Conservation (phyloP, 345 rosid genomes). For the Rhodamnia rubescens region DNA sequence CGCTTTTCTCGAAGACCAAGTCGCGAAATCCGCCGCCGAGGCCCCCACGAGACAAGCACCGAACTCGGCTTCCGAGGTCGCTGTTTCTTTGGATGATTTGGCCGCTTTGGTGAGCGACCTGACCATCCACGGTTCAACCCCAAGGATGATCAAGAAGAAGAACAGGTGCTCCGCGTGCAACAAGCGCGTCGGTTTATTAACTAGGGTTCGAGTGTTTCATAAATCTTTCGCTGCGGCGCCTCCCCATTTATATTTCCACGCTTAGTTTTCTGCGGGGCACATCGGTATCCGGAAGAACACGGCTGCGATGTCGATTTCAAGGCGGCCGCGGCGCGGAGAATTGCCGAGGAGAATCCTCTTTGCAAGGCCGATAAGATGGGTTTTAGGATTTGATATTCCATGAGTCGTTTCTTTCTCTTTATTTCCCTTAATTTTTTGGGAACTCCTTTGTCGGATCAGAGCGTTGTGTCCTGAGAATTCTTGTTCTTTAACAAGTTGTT, state of each 20-base stretch:
- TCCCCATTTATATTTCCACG: too few relatives aligned
- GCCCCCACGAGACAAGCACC: not conserved
- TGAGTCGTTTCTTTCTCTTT: not conserved
- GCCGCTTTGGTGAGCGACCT: not conserved
- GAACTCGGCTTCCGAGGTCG: not conserved
- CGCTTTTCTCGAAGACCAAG: not conserved
- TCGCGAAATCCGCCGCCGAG: not conserved
- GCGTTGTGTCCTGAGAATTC: not conserved
- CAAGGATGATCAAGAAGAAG: not conserved
- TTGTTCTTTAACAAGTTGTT: not conserved
- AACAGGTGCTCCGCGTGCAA: constrained; percentile 48
- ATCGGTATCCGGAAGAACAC: constrained; percentile 72
- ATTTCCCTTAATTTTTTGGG: not conserved
- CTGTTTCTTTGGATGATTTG: not conserved
- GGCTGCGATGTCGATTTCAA: constrained; percentile 62
- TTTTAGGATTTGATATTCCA: constrained; percentile 29
- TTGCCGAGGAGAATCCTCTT: constrained; percentile 61
- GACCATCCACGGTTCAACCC: not conserved
- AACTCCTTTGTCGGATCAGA: too few relatives aligned
- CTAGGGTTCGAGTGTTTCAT: constrained; percentile 66
- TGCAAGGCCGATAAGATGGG: constrained; percentile 56
- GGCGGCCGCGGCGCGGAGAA: constrained; percentile 34
- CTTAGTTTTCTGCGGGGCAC: constrained; percentile 55
- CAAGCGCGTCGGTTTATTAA: constrained; percentile 63
- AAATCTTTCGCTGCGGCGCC: constrained; percentile 62